Evolutionary conservation across 148 eudicot species (phyloP), one percentile per base, ranked within the genome.

Genomic region (Amaranthus cruentus): DNA sequence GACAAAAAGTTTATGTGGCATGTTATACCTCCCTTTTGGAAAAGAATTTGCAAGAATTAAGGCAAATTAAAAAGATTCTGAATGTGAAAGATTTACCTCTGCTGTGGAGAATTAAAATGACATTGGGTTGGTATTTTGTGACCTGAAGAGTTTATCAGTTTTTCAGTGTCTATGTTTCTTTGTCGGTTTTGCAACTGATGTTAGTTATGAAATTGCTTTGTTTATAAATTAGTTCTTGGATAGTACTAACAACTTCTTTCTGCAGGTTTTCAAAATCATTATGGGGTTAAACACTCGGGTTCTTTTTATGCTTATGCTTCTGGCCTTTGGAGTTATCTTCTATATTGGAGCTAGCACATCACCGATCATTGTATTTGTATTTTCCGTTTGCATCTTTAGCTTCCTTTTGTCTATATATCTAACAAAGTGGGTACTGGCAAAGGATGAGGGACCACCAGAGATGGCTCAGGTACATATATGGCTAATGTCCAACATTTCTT

Each of bases 361-460:
- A 28, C 96, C 96, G 3, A 86, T 86, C 76, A 88, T 95, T 73
- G 88, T 95, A 77, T 91, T 95, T 84, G 98, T 95, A 47, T 87
- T 89, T 73, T 72, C 92, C 46, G 81, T 95, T 74, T 95, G 98
- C 88, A 90, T 92, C 69, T 57, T 87, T 81, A 95, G 98, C 88
- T 91, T 95, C 78, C 74, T 90, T 73, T n/a, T 91, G 75, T 74
- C 98, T 4, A 59, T 88, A 72, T 91, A 95, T 79, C 90, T 95
- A 47, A 85, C 91, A 44, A 95, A 91, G 83, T 95, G 98, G 98
- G 98, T 95, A 53, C 89, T 95, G 38, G 10, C 90, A 53, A 95
- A 95, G 85, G 98, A 95, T 80, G 98, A 95, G 82, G 98, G 98
- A 74, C 98, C 98, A 73, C 92, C 93, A 63, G 98, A 95, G 82